A percentile compares a stretch with the other conserved stretches of the same genome.
These are phyloP conservation scores for Eutypa lata DNA, from an alignment of 2,329 filamentous ascomycete genomes.

Conservation along the genomic window DNA sequence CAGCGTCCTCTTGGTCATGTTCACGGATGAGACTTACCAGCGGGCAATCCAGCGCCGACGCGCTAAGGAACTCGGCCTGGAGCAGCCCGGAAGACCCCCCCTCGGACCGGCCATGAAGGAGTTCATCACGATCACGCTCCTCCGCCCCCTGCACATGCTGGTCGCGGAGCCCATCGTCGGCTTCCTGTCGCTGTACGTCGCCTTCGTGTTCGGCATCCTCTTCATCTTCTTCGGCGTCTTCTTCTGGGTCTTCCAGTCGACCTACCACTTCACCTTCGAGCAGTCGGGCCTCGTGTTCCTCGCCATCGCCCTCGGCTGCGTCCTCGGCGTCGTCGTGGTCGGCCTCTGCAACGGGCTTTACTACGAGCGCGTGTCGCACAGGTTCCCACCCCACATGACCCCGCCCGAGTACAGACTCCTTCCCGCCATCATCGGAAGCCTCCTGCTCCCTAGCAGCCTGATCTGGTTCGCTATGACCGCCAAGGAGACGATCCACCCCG, in stretches of 20 bases:
- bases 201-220: constrained; percentile 49
- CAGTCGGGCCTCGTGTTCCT: constrained; percentile 44
- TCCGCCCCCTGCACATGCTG: constrained; percentile 56
- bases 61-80: constrained; percentile 32
- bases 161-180: constrained; percentile 61
- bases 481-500: constrained; percentile 41
- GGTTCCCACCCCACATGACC: constrained; percentile 31
- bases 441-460: constrained; percentile 49
- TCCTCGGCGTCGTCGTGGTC: constrained; percentile 40
- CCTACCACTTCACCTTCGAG: constrained; percentile 43
- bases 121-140: constrained; percentile 40
- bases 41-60: constrained; percentile 42
- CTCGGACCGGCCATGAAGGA: constrained; percentile 19
- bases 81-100: constrained; percentile 21
- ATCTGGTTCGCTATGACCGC: constrained; percentile 55
- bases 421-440: constrained; percentile 55
- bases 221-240: constrained; percentile 52
- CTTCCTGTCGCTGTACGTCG: constrained; percentile 48
- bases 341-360: constrained; percentile 38
- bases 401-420: constrained; percentile 57
- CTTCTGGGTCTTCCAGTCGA: constrained; percentile 42
- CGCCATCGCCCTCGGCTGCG: constrained; percentile 42
- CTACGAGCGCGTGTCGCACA: constrained; percentile 35
- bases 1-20: constrained; percentile 31
- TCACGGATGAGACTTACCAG: constrained; percentile 56